phyloP scores from a whole-genome alignment of 306 rosid species.

The Castanopsis chinensis region DNA sequence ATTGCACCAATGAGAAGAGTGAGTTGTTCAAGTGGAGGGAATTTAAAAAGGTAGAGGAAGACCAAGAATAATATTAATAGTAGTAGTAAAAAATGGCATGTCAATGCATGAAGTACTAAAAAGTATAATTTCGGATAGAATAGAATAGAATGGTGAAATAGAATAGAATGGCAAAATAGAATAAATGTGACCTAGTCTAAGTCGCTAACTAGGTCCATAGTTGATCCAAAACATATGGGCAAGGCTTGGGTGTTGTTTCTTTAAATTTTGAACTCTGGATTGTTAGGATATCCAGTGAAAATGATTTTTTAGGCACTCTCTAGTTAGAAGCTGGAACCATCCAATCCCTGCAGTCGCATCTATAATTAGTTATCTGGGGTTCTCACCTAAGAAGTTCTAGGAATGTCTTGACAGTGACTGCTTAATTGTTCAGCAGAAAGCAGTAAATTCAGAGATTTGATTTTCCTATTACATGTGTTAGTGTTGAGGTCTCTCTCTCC shows the following conservation, averaged over 20 bases:
- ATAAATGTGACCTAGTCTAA: no score
- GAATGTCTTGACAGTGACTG: neutral
- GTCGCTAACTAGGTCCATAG: no score
- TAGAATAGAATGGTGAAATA: no score
- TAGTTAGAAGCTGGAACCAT: neutral
- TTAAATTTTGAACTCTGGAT: neutral
- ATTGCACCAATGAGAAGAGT: no score
- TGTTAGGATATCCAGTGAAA: neutral
- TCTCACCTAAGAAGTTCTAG: neutral
- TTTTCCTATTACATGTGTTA: neutral
- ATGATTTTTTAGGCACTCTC: slow-evolving; percentile 5
- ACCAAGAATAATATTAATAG: no score
- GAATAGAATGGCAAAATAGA: no score
- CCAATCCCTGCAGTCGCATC: neutral
- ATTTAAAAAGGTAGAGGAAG: no score
- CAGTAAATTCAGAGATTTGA: neutral
- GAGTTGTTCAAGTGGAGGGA: no score
- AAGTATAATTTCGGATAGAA: no score
- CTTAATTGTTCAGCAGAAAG: neutral
- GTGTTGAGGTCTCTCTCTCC: neutral
- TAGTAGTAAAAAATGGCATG: no score
- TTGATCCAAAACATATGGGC: no score
- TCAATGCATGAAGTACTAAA: no score
- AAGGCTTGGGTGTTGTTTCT: neutral
- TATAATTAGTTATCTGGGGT: neutral